phyloP scores from a whole-genome alignment of 768 basidiomycete genomes.

The Mycena leptocephala region DNA sequence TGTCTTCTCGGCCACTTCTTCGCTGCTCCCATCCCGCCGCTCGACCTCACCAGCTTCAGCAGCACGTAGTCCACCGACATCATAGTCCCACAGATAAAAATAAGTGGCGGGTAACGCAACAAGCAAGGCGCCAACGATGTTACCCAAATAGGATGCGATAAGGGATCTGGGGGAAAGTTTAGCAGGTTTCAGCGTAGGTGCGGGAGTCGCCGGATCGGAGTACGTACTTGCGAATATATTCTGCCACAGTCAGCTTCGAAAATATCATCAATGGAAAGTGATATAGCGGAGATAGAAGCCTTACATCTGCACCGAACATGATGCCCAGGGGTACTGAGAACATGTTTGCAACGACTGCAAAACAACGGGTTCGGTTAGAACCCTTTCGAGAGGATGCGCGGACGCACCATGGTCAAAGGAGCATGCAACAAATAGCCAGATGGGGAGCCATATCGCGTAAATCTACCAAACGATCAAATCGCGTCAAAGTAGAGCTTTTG shows the following conservation, averaged over 20 bases:
- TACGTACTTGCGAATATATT: constrained; percentile 79
- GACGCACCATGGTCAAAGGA: constrained; percentile 78
- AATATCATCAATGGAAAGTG: background rate
- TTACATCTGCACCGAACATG: constrained; percentile 77
- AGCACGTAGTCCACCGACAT: constrained; percentile 53
- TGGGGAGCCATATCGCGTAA: constrained; percentile 80
- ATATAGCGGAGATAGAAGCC: constrained; percentile 36
- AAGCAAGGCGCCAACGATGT: constrained; percentile 75
- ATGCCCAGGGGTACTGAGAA: constrained; percentile 81
- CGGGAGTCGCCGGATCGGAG: background rate
- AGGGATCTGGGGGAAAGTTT: constrained; percentile 61
- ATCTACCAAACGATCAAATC: constrained; percentile 53
- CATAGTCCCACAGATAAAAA: constrained; percentile 73
- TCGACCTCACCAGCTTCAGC: constrained; percentile 56
- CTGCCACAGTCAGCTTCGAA: constrained; percentile 62
- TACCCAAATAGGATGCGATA: constrained; percentile 77
- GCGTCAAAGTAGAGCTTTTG: background rate
- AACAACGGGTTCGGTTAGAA: constrained; percentile 4
- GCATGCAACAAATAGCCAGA: constrained; percentile 84
- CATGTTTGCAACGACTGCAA: constrained; percentile 86
- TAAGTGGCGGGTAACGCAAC: constrained; percentile 78
- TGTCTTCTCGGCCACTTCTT: constrained; percentile 13
- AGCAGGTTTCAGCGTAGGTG: background rate
- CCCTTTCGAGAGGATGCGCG: background rate
- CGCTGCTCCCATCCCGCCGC: constrained; percentile 26